Evolutionary conservation across 352 stramenopile genomes (phyloP).

Genomic region (Phytophthora brassicae): DNA sequence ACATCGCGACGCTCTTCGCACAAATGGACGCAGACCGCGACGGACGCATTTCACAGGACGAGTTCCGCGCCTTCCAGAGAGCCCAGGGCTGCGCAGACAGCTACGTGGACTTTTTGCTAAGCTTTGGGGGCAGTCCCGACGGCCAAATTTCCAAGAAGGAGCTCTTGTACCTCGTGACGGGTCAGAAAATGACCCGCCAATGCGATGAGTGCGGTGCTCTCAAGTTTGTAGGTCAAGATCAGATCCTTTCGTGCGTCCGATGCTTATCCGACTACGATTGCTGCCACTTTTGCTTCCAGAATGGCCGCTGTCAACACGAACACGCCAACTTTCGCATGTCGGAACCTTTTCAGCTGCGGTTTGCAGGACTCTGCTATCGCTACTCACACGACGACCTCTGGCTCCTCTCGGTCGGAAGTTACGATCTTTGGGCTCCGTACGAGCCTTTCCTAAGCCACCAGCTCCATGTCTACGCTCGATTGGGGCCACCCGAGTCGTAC

Average conservation of each 20-base stretch:
- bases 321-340: constrained; percentile 39
- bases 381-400: constrained; percentile 39
- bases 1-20: constrained; percentile 30
- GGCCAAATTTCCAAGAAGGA: constrained; percentile 33
- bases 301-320: constrained; percentile 31
- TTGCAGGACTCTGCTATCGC: constrained; percentile 36
- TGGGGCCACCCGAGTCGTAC: constrained; percentile 27
- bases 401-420: constrained; percentile 30
- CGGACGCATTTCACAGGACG: constrained; percentile 25
- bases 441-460: constrained; percentile 35
- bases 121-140: constrained; percentile 20
- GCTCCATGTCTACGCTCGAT: constrained; percentile 24
- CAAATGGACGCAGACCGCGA: constrained; percentile 31
- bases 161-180: constrained; percentile 34
- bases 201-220: constrained; percentile 37
- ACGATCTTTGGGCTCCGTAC: constrained; percentile 37
- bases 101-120: constrained; percentile 38
- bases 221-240: constrained; percentile 37
- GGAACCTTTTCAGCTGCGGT: constrained; percentile 39
- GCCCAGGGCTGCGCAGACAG: constrained; percentile 33
- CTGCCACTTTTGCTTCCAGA: constrained; percentile 31
- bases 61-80: constrained; percentile 35
- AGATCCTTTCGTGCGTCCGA: constrained; percentile 34
- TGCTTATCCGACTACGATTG: constrained; percentile 34
- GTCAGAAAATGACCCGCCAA: constrained; percentile 38